Base-by-base conservation (phyloP, 108 stramenopile species). In the Nitzschia inconspicua region DNA sequence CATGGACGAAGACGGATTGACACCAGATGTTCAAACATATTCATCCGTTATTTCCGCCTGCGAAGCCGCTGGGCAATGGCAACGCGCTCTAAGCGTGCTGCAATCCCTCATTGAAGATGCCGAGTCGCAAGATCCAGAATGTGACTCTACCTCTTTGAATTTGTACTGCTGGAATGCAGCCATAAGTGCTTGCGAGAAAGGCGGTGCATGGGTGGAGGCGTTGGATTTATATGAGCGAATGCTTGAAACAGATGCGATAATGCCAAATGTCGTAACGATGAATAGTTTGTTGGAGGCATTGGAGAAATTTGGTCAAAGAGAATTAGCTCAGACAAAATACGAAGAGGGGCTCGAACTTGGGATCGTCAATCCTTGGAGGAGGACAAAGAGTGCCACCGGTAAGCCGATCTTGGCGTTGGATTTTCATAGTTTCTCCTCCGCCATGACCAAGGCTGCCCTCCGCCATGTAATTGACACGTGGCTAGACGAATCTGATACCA, bases 21-120 rank as follows among this genome's bases (percentile, higher is more conserved):
- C 57, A 37, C 88, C 88, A 42, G 78, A 79, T 50, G 57, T 61
- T 16, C 81, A 79, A 55, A 80, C 71, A 11, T 75, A 69, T 40
- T 85, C 84, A 23, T 82, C 83, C 24, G 77, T 65, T 8, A 83
- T 89, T 18, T 81, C 79, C 62, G 77, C 84, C 26, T 82, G 77
- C 40, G 82, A 89, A 63, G 75, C 83, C 32, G 88, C 83, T 7
- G 88, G 88, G 14, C 57, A 89, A 66, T 89, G 88, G 88, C 88
- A 89, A 53, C 77, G 84, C 8, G 88, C 88, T 10, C 61, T 89
- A 16, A 72, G 84, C 27, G 75, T 89, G 37, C 65, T 89, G 8
- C 72, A 82, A 40, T 59, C 69, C 1, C 73, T 83, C 59, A 57
- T 75, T 7, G 70, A 72, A 16, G 58, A 66, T 25, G 22, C 27